A percentile compares a stretch with the other conserved stretches of the same genome.
phyloP scores from a whole-genome alignment of 768 basidiomycete species.

The Saitozyma podzolica region DNA sequence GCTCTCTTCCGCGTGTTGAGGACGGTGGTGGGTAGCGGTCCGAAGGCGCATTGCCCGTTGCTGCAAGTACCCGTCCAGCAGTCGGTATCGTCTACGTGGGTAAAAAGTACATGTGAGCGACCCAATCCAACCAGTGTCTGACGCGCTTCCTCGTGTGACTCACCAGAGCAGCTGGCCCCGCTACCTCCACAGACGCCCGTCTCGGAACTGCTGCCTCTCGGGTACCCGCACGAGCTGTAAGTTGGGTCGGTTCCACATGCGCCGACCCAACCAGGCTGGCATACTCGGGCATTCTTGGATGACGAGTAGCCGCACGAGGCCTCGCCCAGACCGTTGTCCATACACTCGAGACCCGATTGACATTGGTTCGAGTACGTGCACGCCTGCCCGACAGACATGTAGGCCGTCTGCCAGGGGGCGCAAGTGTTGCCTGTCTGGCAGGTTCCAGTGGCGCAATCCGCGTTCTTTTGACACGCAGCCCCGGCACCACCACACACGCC shows the following conservation, averaged over 20 bases:
- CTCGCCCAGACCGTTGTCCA: slow-evolving; percentile 2
- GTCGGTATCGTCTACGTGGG: neutral
- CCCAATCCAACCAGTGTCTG: neutral
- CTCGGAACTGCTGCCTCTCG: neutral
- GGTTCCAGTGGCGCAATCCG: neutral
- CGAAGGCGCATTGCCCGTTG: neutral
- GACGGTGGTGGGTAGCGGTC: neutral
- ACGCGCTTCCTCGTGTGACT: neutral
- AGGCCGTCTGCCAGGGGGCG: neutral
- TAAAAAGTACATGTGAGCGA: neutral
- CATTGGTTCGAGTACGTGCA: slow-evolving; percentile 4
- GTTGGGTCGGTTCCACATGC: slow-evolving; percentile 1
- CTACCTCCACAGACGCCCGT: slow-evolving; percentile 8
- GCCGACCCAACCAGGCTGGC: neutral
- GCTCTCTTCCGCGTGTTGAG: neutral
- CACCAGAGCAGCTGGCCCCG: neutral
- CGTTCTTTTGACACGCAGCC: neutral
- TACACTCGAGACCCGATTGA: neutral
- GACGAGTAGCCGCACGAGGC: neutral
- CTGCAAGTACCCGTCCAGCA: neutral
- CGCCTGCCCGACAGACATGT: neutral
- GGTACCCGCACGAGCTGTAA: slow-evolving; percentile 1
- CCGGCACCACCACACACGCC: neutral
- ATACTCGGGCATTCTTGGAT: slow-evolving; percentile 1
- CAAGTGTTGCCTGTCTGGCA: neutral